Percentiles rank a stretch among this genome's conserved stretches.
Evolutionary conservation across 148 eudicot genomes (phyloP).

Genomic region (Camellia lanceoleosa): DNA sequence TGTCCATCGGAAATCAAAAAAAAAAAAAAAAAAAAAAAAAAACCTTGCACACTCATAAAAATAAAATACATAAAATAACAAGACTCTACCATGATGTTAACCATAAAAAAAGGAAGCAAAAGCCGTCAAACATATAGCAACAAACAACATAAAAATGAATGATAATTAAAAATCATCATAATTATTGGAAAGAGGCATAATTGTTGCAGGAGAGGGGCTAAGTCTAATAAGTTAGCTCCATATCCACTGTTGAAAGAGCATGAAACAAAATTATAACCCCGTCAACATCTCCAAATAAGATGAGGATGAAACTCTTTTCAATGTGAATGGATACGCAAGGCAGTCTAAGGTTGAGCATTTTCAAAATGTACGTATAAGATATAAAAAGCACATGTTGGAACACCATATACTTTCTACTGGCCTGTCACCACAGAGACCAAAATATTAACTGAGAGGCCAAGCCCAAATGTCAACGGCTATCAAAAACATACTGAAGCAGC

Average conservation of each 20-base stretch:
- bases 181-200: neutral
- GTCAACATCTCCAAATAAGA: neutral
- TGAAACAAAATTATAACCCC: neutral
- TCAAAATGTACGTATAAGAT: neutral
- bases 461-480: neutral
- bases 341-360: neutral
- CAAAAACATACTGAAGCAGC: neutral
- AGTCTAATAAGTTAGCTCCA: neutral
- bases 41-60: neutral
- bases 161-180: neutral
- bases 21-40: conserved; percentile 1
- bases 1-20: neutral
- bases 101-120: neutral
- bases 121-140: neutral
- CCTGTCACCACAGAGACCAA: neutral
- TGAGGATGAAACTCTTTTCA: neutral
- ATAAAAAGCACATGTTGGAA: neutral
- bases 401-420: neutral
- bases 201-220: neutral
- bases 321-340: neutral
- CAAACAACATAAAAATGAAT: neutral
- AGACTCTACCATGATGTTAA: neutral
- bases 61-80: neutral
- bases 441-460: neutral
- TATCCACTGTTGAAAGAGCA: neutral